Evolutionary conservation across 345 rosid genomes (phyloP), one percentile per base, ranked within the genome.

Genomic region (Gossypium turneri): DNA sequence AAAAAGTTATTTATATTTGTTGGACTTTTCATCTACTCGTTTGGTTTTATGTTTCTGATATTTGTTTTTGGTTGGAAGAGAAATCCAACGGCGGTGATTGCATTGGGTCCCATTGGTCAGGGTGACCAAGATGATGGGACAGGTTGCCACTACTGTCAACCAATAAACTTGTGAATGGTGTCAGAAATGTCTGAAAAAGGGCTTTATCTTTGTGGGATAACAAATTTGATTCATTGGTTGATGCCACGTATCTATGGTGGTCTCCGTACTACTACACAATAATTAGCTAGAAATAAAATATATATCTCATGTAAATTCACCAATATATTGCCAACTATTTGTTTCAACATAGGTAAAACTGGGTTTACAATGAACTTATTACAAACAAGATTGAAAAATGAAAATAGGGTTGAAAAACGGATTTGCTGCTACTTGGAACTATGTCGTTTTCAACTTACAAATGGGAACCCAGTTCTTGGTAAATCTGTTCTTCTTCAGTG

Each of bases 401-500:
- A 71, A 38, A 71, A 38, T 55, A 38, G 27, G 24, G 51, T 24
- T 71, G 48, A 24, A 58, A 57, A 38, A 34, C 25, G 25, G 29
- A 72, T 24, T 12, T 43, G 67, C 29, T 27, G 61, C 59, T 22
- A 67, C 58, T 51, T 67, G 65, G 65, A 47, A 53, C 80, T 78
- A 73, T 7, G 43, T 70, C 61, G 72, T 65, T 73, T 60, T 45
- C 41, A 75, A 62, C 60, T 67, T 77, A 71, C 52, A 73, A 29
- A 61, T 9, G 61, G 63, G 57, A 77, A 20, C 81, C 81, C 44
- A 50, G 50, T 79, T 75, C 53, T 52, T 56, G 13, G 19, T 74
- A 22, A 34, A 34, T 34, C 41, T 6, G 41, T 17, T 24, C 58
- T 44, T 73, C 52, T 29, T 88, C 81, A 90, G 78, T 95, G 89